Evolutionary conservation across 768 basidiomycete species (phyloP).

Genomic region (Kwoniella europaea): DNA sequence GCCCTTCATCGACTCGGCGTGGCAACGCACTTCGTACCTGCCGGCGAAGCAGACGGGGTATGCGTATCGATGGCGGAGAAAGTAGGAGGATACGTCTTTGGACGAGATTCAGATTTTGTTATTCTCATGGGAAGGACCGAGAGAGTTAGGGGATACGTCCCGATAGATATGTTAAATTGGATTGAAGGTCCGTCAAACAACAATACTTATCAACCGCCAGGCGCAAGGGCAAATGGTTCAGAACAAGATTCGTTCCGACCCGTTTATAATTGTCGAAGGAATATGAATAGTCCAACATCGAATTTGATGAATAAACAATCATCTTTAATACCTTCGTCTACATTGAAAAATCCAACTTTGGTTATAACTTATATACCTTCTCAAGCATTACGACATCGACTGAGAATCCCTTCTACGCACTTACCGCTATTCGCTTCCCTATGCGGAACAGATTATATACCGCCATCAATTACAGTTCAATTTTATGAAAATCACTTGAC

Average conservation of each 20-base stretch:
- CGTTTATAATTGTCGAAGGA: slow-evolving; percentile 13
- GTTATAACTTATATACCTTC: slow-evolving; percentile 44
- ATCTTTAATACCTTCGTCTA: slow-evolving; percentile 31
- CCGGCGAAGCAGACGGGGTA: slow-evolving; percentile 56
- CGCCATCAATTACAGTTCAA: slow-evolving; percentile 27
- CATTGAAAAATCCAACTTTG: slow-evolving; percentile 32
- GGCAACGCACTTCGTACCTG: slow-evolving; percentile 47
- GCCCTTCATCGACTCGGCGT: slow-evolving; percentile 44
- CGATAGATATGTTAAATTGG: slow-evolving; percentile 57
- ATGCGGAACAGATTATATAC: slow-evolving; percentile 55
- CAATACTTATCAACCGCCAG: not conserved
- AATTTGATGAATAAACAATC: slow-evolving; percentile 21
- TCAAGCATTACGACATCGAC: slow-evolving; percentile 40
- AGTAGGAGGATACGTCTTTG: slow-evolving; percentile 53
- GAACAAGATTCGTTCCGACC: slow-evolving; percentile 9
- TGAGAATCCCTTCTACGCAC: slow-evolving; percentile 49
- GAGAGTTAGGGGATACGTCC: slow-evolving; percentile 50
- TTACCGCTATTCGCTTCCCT: slow-evolving; percentile 54
- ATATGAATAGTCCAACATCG: slow-evolving; percentile 1
- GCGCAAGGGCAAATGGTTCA: not conserved
- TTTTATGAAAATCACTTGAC: slow-evolving; percentile 44
- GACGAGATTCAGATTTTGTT: slow-evolving; percentile 55
- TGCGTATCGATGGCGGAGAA: slow-evolving; percentile 50
- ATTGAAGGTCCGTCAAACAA: slow-evolving; percentile 35
- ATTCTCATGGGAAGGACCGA: slow-evolving; percentile 39